Evolutionary conservation across 495 filamentous ascomycete species (phyloP).

Genomic region (Tuber aestivum): DNA sequence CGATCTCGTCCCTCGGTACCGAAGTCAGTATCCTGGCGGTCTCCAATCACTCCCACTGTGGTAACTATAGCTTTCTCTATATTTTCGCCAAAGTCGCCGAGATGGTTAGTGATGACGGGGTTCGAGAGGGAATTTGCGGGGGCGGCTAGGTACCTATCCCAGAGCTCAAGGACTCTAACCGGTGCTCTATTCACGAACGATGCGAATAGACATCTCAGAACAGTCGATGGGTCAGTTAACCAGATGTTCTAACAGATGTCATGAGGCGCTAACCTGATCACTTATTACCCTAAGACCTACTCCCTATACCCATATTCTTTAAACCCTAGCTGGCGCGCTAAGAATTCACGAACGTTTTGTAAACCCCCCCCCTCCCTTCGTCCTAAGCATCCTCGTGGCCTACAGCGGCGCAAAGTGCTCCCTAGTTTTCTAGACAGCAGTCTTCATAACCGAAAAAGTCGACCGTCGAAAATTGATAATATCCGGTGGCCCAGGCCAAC

Average conservation of each 20-base stretch:
- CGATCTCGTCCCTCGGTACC: slow-evolving; percentile 63
- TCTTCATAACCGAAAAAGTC: slow-evolving; percentile 63
- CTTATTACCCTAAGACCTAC: too few relatives aligned
- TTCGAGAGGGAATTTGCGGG: slow-evolving; percentile 59
- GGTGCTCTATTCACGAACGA: slow-evolving; percentile 68
- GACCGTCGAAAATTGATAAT: slow-evolving; percentile 69
- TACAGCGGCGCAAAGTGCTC: slow-evolving; percentile 66
- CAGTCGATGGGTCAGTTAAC: slow-evolving; percentile 64
- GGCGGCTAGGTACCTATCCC: slow-evolving; percentile 52
- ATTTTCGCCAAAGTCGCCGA: slow-evolving; percentile 65
- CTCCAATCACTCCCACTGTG: slow-evolving; percentile 68
- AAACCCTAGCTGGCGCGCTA: slow-evolving; percentile 54
- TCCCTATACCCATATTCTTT: slow-evolving; percentile 64
- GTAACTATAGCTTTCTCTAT: slow-evolving; percentile 55
- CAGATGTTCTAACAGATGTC: slow-evolving; percentile 78
- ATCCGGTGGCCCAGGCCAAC: slow-evolving; percentile 65
- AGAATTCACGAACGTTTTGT: slow-evolving; percentile 45
- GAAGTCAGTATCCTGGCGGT: slow-evolving; percentile 63
- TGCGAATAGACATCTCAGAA: slow-evolving; percentile 56
- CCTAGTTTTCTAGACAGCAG: slow-evolving; percentile 63
- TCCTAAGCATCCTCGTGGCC: slow-evolving; percentile 60
- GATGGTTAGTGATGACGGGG: slow-evolving; percentile 68
- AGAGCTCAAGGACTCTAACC: slow-evolving; percentile 56
- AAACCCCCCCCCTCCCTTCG: slow-evolving; percentile 49
- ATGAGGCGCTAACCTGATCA: slow-evolving; percentile 45